Evolutionary conservation across 2,329 filamentous ascomycete genomes (phyloP).

Genomic region (Penicillium sp.): DNA sequence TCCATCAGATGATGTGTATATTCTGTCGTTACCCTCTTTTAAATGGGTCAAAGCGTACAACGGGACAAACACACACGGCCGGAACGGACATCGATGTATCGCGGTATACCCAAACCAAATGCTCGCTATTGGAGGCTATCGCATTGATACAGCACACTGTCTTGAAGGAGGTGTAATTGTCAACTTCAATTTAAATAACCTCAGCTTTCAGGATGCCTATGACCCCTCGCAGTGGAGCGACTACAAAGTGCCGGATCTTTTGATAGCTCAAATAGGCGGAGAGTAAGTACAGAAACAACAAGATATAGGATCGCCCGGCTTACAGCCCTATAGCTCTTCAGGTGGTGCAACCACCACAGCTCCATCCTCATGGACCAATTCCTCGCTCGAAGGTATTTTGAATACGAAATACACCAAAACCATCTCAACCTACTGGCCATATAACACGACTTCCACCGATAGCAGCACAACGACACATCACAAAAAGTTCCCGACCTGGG

Average conservation of each 20-base stretch:
- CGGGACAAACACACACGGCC: conserved; percentile 17
- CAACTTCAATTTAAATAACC: conserved; percentile 20
- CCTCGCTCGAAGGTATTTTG: conserved; percentile 56
- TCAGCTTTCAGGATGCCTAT: conserved; percentile 17
- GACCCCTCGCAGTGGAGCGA: conserved; percentile 14
- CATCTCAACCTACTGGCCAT: conserved; percentile 63
- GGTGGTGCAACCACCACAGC: conserved; percentile 31
- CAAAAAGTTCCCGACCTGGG: conserved; percentile 53
- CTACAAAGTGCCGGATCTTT: conserved; percentile 15
- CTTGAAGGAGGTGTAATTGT: conserved; percentile 16
- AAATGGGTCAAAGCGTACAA: conserved; percentile 19
- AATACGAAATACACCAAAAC: conserved; percentile 54
- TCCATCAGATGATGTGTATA: conserved; percentile 42
- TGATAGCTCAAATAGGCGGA: conserved; percentile 37
- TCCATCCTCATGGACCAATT: conserved; percentile 48
- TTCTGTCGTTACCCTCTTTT: conserved; percentile 23
- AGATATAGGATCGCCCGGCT: neutral
- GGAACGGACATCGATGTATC: conserved; percentile 17
- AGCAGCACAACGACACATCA: conserved; percentile 9
- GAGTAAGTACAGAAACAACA: conserved; percentile 22
- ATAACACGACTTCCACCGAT: conserved; percentile 36
- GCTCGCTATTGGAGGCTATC: conserved; percentile 14
- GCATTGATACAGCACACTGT: conserved; percentile 7
- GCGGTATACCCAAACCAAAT: conserved; percentile 22
- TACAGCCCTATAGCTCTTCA: conserved; percentile 20